These are phyloP conservation scores for Inonotus obliquus DNA, from an alignment of 1,284 basidiomycete species.

Conservation along the genomic window DNA sequence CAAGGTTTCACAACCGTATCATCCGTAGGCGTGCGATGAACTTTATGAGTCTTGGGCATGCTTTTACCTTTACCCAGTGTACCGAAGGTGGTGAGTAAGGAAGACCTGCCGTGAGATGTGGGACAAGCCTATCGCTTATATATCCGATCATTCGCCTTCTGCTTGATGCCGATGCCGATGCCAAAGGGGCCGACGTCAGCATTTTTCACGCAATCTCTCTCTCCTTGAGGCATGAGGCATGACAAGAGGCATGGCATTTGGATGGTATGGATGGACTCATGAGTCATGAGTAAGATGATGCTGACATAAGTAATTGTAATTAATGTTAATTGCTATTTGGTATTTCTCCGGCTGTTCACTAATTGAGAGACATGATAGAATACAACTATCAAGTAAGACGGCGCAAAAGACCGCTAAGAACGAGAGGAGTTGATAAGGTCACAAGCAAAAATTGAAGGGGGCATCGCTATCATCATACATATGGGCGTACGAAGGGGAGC, in stretches of 20 bases:
- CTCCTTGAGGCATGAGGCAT: neutral
- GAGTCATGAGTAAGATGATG: no score
- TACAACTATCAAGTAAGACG: neutral
- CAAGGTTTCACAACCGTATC: slow-evolving; percentile 49
- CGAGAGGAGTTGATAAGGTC: neutral
- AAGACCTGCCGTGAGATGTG: neutral
- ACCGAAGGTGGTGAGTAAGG: neutral
- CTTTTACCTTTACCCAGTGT: neutral
- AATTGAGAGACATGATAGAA: neutral
- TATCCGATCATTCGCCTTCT: no score
- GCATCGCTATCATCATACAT: neutral
- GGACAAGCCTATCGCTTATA: no score
- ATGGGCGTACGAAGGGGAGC: neutral
- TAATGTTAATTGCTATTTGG: neutral
- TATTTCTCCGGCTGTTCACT: neutral
- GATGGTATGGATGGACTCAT: no score
- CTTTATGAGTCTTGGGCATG: slow-evolving; percentile 37
- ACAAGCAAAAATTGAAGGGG: neutral
- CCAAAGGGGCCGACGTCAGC: neutral
- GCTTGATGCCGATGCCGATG: neutral
- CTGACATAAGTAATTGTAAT: no score
- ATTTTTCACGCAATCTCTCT: neutral
- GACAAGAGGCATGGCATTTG: no score
- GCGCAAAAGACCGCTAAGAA: neutral
- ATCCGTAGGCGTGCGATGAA: slow-evolving; percentile 41